Evolutionary conservation across 805 yeast genomes (phyloP), one percentile per base, ranked within the genome.

Genomic region (Wickerhamiella occidentalis): DNA sequence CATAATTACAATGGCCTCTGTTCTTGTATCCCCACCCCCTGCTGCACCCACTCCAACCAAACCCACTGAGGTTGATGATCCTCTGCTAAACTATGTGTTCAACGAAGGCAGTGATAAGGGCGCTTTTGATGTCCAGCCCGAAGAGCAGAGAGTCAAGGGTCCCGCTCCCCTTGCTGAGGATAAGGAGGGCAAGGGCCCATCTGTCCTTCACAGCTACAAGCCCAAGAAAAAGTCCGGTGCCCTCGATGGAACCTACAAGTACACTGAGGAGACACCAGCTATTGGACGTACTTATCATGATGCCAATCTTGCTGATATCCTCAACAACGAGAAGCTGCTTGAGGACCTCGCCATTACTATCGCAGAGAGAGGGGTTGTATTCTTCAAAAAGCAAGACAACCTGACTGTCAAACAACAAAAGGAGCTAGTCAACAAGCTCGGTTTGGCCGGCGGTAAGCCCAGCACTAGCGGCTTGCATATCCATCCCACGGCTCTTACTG

Each of bases 341-440:
- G 54, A 72, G 52, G 77, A 73, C 51, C 63, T 73, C 52, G 78
- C 77, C 8, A 55, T 71, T 17, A 58, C 71, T 30, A 58, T 72
- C 15, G 67, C 76, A 5, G 73, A 71, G 60, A 64, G 77, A 53
- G 73, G 70, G 23, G 77, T 73, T 40, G 77, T 73, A 6, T 72
- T 74, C 57, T 73, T 74, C 68, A 62, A 73, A 54, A 65, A 71
- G 56, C 77, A 73, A 56, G 29, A 58, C 40, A 71, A 73, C 42
- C 48, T 61, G 35, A 55, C 55, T 40, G 54, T 54, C 25, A 57
- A 55, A 38, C 52, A 57, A 52, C 66, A 62, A 55, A 58, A 57
- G 56, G 49, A 54, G 49, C 55, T 62, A 6, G 57, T 55, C 5
- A 18, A 58, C 41, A 52, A 57, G 41, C 56, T 63, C 13, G 65